Percentiles rank a stretch among this genome's conserved stretches.
These are phyloP conservation scores for Parafenestella ontariensis DNA, from an alignment of 2,329 filamentous ascomycete genomes.

Conservation along the genomic window DNA sequence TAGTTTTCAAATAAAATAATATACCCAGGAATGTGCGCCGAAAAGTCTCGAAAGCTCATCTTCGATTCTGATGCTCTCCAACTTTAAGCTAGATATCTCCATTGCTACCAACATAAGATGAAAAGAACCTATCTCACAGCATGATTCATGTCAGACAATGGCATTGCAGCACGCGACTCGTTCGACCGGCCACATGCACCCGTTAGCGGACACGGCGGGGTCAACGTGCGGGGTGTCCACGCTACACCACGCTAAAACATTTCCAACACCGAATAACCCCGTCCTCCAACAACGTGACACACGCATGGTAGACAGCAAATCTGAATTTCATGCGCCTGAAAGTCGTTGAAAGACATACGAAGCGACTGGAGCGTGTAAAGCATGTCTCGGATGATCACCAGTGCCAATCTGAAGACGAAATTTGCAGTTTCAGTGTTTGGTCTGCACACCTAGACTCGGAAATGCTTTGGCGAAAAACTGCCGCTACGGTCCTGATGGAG, in stretches of 20 bases:
- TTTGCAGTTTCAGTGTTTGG: slow-evolving; percentile 10
- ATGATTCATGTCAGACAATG: slow-evolving; percentile 5
- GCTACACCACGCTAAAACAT: slow-evolving; percentile 24
- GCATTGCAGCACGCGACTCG: slow-evolving; percentile 8
- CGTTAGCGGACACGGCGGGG: slow-evolving; percentile 12
- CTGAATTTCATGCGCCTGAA: neutral
- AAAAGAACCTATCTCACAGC: neutral
- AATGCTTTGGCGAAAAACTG: slow-evolving; percentile 33
- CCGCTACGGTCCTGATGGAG: slow-evolving; percentile 15
- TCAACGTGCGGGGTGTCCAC: slow-evolving; percentile 25
- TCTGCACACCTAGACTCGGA: slow-evolving; percentile 37
- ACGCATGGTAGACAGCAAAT: slow-evolving; percentile 2
- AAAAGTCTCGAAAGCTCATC: too few relatives aligned
- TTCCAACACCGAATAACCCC: slow-evolving; percentile 9
- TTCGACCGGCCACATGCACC: neutral
- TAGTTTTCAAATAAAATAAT: neutral
- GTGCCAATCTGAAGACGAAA: neutral
- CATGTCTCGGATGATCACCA: neutral
- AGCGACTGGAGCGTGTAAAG: too few relatives aligned
- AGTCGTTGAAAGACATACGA: neutral
- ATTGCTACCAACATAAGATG: neutral
- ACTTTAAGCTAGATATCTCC: neutral
- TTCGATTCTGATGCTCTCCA: too few relatives aligned
- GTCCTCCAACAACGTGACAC: slow-evolving; percentile 23
- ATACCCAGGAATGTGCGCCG: too few relatives aligned